These are phyloP conservation scores for Gynandropsis gynandra DNA, from an alignment of 345 rosid genomes.

Conservation along the genomic window DNA sequence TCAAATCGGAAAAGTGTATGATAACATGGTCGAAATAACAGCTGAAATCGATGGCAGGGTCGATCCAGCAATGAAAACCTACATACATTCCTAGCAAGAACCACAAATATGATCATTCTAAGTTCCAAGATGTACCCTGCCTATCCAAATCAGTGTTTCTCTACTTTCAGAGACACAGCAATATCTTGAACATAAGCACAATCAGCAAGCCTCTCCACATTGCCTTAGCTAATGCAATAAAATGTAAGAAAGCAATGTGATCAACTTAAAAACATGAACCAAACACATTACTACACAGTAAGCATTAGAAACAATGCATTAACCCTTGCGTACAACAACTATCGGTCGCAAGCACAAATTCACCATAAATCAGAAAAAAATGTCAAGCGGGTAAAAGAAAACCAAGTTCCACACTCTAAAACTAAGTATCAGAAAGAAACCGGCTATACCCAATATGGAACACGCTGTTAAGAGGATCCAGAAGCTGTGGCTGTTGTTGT, in stretches of 20 bases:
- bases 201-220: neutral
- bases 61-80: too few relatives aligned
- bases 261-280: constrained; percentile 2
- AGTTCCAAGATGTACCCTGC: too few relatives aligned
- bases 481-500: constrained; percentile 62
- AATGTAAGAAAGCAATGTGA: neutral
- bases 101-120: too few relatives aligned
- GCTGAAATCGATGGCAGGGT: too few relatives aligned
- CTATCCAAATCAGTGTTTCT: neutral
- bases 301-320: neutral
- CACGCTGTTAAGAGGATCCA: constrained; percentile 83
- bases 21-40: too few relatives aligned
- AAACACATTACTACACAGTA: constrained; percentile 4
- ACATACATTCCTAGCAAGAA: too few relatives aligned
- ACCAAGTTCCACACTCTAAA: constrained; percentile 12
- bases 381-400: constrained; percentile 10
- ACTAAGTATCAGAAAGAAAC: constrained; percentile 24
- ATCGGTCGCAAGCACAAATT: constrained; percentile 5
- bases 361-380: too few relatives aligned
- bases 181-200: constrained; percentile 9
- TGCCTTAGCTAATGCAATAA: neutral
- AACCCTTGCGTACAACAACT: too few relatives aligned
- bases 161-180: neutral
- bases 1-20: too few relatives aligned
- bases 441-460: constrained; percentile 72